These are phyloP conservation scores for Achlya hypogyna DNA, from an alignment of 352 stramenopile genomes.

Conservation along the genomic window DNA sequence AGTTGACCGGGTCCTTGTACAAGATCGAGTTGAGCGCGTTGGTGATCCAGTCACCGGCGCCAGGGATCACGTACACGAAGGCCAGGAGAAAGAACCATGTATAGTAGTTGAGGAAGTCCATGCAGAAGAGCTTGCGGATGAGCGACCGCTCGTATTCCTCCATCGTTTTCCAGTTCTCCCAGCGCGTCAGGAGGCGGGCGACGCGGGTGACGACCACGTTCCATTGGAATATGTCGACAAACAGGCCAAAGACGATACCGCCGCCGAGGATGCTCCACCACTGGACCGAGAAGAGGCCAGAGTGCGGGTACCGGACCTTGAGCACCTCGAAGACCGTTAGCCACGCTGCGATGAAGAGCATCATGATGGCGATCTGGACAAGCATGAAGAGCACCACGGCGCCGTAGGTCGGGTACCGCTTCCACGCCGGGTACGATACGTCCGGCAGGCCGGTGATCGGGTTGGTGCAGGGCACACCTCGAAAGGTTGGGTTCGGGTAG, in stretches of 20 bases:
- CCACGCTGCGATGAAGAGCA: slow-evolving; percentile 77
- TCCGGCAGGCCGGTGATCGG: slow-evolving; percentile 62
- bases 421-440: slow-evolving; percentile 55
- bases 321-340: slow-evolving; percentile 84
- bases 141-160: slow-evolving; percentile 77
- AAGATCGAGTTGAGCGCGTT: slow-evolving; percentile 77
- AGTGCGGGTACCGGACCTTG: slow-evolving; percentile 68
- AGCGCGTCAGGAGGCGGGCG: slow-evolving; percentile 72
- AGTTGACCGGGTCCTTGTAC: slow-evolving; percentile 78
- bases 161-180: slow-evolving; percentile 82
- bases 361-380: slow-evolving; percentile 75
- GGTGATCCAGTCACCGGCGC: slow-evolving; percentile 71
- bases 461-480: slow-evolving; percentile 58
- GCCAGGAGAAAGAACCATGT: slow-evolving; percentile 87
- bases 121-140: slow-evolving; percentile 73
- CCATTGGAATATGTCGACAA: slow-evolving; percentile 85
- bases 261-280: slow-evolving; percentile 77
- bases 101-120: slow-evolving; percentile 88
- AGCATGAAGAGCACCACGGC: slow-evolving; percentile 77
- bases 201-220: slow-evolving; percentile 86
- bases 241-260: slow-evolving; percentile 76
- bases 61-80: slow-evolving; percentile 82
- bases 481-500: slow-evolving; percentile 73
- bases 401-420: slow-evolving; percentile 62
- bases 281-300: slow-evolving; percentile 73